phyloP scores from a whole-genome alignment of 352 stramenopile genomes.

The Phytophthora boehmeriae region DNA sequence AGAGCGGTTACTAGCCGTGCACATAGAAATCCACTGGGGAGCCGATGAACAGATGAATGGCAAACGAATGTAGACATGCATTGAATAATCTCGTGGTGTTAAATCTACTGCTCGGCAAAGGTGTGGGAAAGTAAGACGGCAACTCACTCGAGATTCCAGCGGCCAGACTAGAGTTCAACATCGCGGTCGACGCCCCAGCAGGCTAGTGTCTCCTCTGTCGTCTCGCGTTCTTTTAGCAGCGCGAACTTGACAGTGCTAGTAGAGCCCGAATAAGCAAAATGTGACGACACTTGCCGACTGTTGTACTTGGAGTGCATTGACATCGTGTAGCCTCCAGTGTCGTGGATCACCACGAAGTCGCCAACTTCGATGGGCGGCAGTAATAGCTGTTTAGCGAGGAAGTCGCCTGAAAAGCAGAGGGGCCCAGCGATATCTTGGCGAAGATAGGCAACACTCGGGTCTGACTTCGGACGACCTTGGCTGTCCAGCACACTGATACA shows the following conservation, averaged over 20 bases:
- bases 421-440: slow-evolving; percentile 90
- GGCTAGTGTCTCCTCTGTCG: slow-evolving; percentile 60
- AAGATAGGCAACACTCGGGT: slow-evolving; percentile 40
- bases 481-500: slow-evolving; percentile 72
- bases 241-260: slow-evolving; percentile 47
- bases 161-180: slow-evolving; percentile 34
- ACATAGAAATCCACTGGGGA: not conserved
- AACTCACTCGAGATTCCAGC: not conserved
- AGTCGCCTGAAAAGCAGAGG: slow-evolving; percentile 93
- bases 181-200: slow-evolving; percentile 71
- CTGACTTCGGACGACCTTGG: slow-evolving; percentile 54
- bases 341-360: slow-evolving; percentile 86
- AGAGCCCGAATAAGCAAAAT: slow-evolving; percentile 62
- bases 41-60: slow-evolving; percentile 3
- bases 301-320: slow-evolving; percentile 92
- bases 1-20: slow-evolving; percentile 64
- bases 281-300: slow-evolving; percentile 70
- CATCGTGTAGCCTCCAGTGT: slow-evolving; percentile 89
- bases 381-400: slow-evolving; percentile 80
- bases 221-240: slow-evolving; percentile 72
- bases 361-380: slow-evolving; percentile 75
- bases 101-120: not conserved
- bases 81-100: slow-evolving; percentile 3
- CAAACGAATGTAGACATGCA: slow-evolving; percentile 12
- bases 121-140: slow-evolving; percentile 20